A percentile compares a stretch with the other conserved stretches of the same genome.
phyloP scores from a whole-genome alignment of 768 basidiomycete species.

The Suillus occidentalis region DNA sequence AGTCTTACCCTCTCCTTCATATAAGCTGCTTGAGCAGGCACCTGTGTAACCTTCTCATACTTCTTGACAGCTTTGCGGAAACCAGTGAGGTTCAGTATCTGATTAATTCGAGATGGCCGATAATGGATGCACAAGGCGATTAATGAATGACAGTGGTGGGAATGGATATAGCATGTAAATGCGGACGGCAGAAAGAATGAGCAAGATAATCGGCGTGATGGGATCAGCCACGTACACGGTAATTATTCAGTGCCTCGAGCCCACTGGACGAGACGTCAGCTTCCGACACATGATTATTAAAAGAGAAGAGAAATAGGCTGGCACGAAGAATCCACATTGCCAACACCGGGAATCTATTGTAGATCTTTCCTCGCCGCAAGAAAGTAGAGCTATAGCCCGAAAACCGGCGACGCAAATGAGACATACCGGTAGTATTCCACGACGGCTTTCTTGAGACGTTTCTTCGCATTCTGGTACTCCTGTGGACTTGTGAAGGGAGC shows the following conservation, averaged over 20 bases:
- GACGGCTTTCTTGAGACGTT: constrained; percentile 79
- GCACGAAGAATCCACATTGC: neutral
- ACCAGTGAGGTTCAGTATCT: constrained; percentile 88
- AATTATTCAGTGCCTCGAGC: constrained; percentile 85
- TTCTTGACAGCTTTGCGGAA: constrained; percentile 87
- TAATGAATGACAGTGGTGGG: neutral
- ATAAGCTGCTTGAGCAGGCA: constrained; percentile 72
- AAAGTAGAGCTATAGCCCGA: neutral
- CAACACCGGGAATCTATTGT: neutral
- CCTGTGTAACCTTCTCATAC: constrained; percentile 78
- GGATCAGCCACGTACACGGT: constrained; percentile 55
- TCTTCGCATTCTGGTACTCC: constrained; percentile 82
- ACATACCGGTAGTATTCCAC: constrained; percentile 78
- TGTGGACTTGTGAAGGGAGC: constrained; percentile 52
- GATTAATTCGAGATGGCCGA: neutral
- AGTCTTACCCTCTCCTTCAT: constrained; percentile 69
- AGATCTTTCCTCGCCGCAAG: neutral
- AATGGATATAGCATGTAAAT: neutral
- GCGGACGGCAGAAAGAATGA: neutral
- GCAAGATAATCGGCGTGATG: neutral
- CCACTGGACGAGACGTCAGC: constrained; percentile 42
- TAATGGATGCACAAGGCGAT: neutral
- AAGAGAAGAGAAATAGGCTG: neutral
- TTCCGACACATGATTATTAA: neutral
- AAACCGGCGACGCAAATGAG: constrained; percentile 8